Evolutionary conservation across 768 basidiomycete species (phyloP).

Genomic region (Suillus discolor): DNA sequence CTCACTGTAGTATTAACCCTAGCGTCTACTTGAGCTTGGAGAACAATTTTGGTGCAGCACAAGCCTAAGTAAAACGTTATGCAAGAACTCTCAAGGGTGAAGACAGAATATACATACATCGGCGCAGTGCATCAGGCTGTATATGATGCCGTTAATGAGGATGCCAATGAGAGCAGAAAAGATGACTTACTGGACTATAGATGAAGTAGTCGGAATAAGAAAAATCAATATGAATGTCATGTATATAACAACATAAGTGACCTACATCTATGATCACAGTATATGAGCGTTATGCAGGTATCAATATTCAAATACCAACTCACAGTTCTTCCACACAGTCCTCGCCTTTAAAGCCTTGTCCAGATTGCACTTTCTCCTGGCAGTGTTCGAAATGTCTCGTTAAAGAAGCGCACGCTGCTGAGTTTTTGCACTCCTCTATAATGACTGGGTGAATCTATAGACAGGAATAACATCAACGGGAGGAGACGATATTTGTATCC

Average conservation of each 20-base stretch:
- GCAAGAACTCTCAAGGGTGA: slow-evolving; percentile 7
- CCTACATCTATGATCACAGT: slow-evolving; percentile 24
- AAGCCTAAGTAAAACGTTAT: slow-evolving; percentile 32
- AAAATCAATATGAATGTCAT: slow-evolving; percentile 21
- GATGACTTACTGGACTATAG: slow-evolving; percentile 67
- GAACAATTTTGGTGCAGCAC: slow-evolving; percentile 82
- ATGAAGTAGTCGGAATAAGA: slow-evolving; percentile 17
- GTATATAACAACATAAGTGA: slow-evolving; percentile 6
- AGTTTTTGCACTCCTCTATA: slow-evolving; percentile 73
- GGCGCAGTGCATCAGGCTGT: slow-evolving; percentile 90
- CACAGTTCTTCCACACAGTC: slow-evolving; percentile 92
- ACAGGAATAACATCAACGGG: slow-evolving; percentile 2
- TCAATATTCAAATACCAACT: slow-evolving; percentile 33
- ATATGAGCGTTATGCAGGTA: slow-evolving; percentile 5
- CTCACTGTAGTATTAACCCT: slow-evolving; percentile 3
- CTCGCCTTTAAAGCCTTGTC: slow-evolving; percentile 86
- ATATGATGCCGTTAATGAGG: slow-evolving; percentile 13
- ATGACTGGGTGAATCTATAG: slow-evolving; percentile 66
- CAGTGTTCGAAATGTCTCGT: slow-evolving; percentile 90
- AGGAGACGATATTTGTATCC: neutral
- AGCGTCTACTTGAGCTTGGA: slow-evolving; percentile 54
- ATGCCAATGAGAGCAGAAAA: slow-evolving; percentile 6
- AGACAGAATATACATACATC: slow-evolving; percentile 59
- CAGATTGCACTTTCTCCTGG: slow-evolving; percentile 81
- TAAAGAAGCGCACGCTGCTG: slow-evolving; percentile 64